Evolutionary conservation across 345 rosid species (phyloP).

Genomic region (Salix arbutifolia): DNA sequence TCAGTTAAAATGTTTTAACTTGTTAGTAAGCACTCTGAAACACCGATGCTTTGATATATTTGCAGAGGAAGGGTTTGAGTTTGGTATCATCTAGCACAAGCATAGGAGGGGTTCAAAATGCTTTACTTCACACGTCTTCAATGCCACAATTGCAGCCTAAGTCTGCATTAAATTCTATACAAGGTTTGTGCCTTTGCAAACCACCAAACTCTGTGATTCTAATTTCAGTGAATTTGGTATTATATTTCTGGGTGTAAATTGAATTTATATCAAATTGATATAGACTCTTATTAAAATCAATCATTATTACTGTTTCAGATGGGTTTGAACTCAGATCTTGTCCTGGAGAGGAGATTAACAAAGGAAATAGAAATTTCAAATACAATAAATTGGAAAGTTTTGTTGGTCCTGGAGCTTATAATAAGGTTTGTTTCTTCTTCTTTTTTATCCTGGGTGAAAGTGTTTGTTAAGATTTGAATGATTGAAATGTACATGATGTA

Average conservation of each 20-base stretch:
- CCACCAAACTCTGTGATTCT: conserved; percentile 6
- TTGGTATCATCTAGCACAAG: conserved; percentile 17
- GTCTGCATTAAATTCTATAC: conserved; percentile 18
- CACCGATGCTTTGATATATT: conserved; percentile 20
- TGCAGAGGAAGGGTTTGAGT: conserved; percentile 43
- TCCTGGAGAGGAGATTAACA: conserved; percentile 18
- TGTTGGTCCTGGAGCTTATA: conserved; percentile 21
- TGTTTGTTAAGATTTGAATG: conserved; percentile 1
- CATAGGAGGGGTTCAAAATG: conserved; percentile 21
- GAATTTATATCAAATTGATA: background rate
- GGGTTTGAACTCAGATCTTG: conserved; percentile 21
- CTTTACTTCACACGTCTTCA: conserved; percentile 25
- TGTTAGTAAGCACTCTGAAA: conserved; percentile 2
- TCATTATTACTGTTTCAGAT: conserved; percentile 30
- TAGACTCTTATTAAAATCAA: conserved; percentile 5
- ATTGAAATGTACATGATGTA: background rate
- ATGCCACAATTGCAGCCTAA: conserved; percentile 15
- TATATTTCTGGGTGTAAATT: background rate
- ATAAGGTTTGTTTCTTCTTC: conserved; percentile 34
- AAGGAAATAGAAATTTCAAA: conserved; percentile 20
- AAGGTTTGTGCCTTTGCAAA: background rate
- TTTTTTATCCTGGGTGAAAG: background rate
- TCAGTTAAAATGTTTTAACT: background rate
- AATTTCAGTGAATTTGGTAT: background rate
- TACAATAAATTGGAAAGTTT: conserved; percentile 15